These are phyloP conservation scores for Croton setiger DNA, from an alignment of 441 rosid genomes.

Conservation along the genomic window DNA sequence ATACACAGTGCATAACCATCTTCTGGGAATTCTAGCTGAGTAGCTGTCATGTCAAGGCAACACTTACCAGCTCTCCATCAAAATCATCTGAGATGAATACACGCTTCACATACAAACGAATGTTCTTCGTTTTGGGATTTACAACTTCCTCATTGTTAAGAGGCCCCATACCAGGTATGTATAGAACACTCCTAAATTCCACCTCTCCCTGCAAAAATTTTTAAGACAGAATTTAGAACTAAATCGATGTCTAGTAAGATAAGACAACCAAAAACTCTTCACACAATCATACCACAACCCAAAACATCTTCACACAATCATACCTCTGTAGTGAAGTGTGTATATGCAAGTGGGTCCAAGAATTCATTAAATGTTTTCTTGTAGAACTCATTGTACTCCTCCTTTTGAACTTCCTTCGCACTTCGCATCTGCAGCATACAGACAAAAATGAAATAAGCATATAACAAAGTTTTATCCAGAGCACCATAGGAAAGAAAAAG, in stretches of 20 bases:
- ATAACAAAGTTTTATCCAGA: not conserved
- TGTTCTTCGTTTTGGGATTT: slow-evolving; percentile 90
- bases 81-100: slow-evolving; percentile 99
- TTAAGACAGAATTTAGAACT: slow-evolving; percentile 10
- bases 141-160: slow-evolving; percentile 82
- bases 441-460: slow-evolving; percentile 7
- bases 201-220: slow-evolving; percentile 77
- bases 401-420: slow-evolving; percentile 77
- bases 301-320: too few species aligned
- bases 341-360: slow-evolving; percentile 80
- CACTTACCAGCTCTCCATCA: slow-evolving; percentile 96
- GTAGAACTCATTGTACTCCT: slow-evolving; percentile 84
- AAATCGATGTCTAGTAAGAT: slow-evolving; percentile 8
- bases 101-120: slow-evolving; percentile 86
- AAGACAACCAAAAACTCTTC: not conserved
- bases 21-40: slow-evolving; percentile 8
- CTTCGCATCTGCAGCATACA: slow-evolving; percentile 64
- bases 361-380: slow-evolving; percentile 92
- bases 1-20: not conserved
- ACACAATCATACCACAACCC: too few species aligned
- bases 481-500: not conserved
- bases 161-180: slow-evolving; percentile 98
- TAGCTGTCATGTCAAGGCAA: slow-evolving; percentile 3
- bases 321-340: slow-evolving; percentile 95
- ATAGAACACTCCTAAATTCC: slow-evolving; percentile 90